Evolutionary conservation across 2,329 filamentous ascomycete genomes (phyloP).

Genomic region (Xylariales sp.): DNA sequence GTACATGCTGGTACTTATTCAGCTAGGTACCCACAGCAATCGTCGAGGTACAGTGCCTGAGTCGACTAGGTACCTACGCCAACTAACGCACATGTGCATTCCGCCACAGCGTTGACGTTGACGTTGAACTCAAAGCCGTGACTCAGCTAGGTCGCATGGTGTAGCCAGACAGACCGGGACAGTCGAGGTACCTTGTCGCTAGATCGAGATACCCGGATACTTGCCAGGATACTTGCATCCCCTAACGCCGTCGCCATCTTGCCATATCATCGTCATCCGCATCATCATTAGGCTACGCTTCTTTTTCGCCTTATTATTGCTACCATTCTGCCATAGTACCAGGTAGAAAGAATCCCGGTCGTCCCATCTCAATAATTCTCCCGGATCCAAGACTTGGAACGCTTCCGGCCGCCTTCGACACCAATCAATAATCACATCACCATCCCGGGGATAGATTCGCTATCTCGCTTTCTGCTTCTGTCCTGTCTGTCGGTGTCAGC

Average conservation of each 20-base stretch:
- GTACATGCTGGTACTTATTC: conserved; percentile 22
- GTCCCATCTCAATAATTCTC: conserved; percentile 8
- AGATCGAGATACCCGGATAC: conserved; percentile 19
- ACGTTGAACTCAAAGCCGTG: conserved; percentile 25
- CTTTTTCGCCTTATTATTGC: not conserved
- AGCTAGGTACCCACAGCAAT: conserved; percentile 27
- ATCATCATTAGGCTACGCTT: conserved; percentile 8
- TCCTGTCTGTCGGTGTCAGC: conserved; percentile 15
- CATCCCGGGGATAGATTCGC: not conserved
- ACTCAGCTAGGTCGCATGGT: conserved; percentile 28
- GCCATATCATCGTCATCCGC: conserved; percentile 25
- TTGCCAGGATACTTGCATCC: conserved; percentile 2
- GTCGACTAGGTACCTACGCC: not conserved
- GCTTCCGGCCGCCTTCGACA: not conserved
- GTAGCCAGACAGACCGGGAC: not conserved
- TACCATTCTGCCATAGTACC: not conserved
- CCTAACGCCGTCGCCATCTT: conserved; percentile 33
- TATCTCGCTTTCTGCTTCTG: not conserved
- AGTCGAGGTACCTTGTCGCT: conserved; percentile 13
- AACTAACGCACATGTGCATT: conserved; percentile 28
- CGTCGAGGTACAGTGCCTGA: conserved; percentile 12
- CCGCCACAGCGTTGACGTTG: conserved; percentile 31
- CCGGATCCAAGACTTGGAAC: not conserved
- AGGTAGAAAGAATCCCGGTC: conserved; percentile 10
- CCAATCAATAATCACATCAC: conserved; percentile 7